These are phyloP conservation scores for Vitellaria paradoxa DNA, from an alignment of 179 eudicot species.

Conservation along the genomic window DNA sequence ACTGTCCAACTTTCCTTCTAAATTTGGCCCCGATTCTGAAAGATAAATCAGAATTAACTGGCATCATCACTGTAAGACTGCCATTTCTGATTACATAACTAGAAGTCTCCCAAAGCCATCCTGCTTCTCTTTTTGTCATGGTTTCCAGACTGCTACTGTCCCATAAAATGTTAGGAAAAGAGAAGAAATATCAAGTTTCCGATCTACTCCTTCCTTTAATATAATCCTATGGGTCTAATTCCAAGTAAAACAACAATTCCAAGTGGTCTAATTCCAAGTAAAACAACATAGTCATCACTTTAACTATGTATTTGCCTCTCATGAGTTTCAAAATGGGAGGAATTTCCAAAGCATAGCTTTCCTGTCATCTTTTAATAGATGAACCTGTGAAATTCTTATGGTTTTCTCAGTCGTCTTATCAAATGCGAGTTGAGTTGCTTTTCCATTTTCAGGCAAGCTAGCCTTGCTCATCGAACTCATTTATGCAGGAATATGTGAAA, in stretches of 20 bases:
- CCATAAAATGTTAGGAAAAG: background rate
- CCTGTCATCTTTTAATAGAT: background rate
- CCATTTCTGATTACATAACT: background rate
- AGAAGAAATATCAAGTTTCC: background rate
- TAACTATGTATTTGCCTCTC: background rate
- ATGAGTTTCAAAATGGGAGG: background rate
- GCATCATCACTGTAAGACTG: background rate
- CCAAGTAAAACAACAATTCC: background rate
- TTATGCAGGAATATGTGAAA: constrained; percentile 79
- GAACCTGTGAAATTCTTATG: background rate
- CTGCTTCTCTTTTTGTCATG: background rate
- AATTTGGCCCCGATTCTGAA: background rate
- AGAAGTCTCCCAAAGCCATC: background rate
- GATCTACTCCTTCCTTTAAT: background rate
- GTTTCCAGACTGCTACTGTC: background rate
- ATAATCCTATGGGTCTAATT: background rate
- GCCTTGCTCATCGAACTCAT: constrained; percentile 6
- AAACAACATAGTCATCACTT: no score
- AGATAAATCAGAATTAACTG: background rate
- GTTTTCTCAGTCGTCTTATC: background rate
- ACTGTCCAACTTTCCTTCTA: constrained; percentile 7
- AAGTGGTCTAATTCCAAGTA: background rate
- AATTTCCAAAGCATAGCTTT: background rate
- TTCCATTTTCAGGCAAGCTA: constrained; percentile 9
- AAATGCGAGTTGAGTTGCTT: constrained; percentile 6